Evolutionary conservation across 2,329 filamentous ascomycete species (phyloP), one percentile per base, ranked within the genome.

Genomic region (Celoporthe dispersa): DNA sequence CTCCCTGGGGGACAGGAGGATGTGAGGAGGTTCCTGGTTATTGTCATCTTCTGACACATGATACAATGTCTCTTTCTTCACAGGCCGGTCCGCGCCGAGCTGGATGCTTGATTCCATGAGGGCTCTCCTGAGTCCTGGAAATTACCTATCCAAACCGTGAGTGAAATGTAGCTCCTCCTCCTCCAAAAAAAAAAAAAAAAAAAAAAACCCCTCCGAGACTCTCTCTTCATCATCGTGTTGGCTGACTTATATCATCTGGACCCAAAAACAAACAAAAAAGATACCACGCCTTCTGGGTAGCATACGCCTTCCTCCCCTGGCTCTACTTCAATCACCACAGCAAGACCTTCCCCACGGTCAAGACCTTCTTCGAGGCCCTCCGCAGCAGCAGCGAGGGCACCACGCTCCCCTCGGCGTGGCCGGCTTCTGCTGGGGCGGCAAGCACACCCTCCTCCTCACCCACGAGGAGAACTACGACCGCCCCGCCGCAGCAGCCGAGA

Each of bases 371-470:
- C 55, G 74, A 79, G 67, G 73, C 77, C 5, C 72, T 84, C 3
- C 82, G 78, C 53, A 74, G 78, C 53, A 74, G 77, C 53, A 77
- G 78, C 37, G 76, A 78, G 53, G 77, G 77, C 14, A 64, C 74
- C 55, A 68, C 69, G 28, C 74, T 80, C 77, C 78, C 22, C 78
- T 90, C 61, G 87, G 84, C 31, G 85, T 82, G 0, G 86, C 86
- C 0, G 89, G 88, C 0, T 90, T 88, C 79, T 90, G 87, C 80
- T 91, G 88, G 88, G 88, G 88, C 33, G 89, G 87, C 33, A 85
- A 86, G 71, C 84, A 89, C 73, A 78, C 82, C 2, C 75, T 87
- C 11, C 76, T 82, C n/a, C 81, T 90, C 3, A 80, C 82, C 14
- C 80, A 82, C 71, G 72, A 72, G 55, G 73, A 72, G 39, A 74